These are phyloP conservation scores for Vitis labrusca DNA, from an alignment of 164 flowering plant species.

Conservation along the genomic window DNA sequence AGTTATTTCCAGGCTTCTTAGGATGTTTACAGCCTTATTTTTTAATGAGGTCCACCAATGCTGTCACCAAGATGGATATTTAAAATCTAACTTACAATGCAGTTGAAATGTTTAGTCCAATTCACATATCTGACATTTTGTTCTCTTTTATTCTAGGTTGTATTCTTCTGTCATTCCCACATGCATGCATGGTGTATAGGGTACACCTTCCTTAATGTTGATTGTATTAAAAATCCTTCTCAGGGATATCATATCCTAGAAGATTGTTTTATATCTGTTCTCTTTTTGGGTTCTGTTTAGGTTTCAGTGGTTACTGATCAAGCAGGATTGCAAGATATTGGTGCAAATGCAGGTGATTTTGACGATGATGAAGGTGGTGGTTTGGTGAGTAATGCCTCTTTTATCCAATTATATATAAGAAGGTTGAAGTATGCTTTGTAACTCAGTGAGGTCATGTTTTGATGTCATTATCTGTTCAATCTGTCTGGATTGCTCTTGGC, in stretches of 20 bases:
- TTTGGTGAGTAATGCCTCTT: constrained; percentile 60
- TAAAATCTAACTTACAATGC: background rate
- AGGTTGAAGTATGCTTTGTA: no score
- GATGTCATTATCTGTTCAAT: no score
- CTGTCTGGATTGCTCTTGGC: no score
- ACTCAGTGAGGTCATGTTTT: no score
- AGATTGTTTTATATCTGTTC: background rate
- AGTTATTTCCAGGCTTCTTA: no score
- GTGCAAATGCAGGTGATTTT: constrained; percentile 72
- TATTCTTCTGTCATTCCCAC: background rate
- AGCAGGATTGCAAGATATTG: constrained; percentile 69
- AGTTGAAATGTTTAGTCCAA: background rate
- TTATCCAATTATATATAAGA: background rate
- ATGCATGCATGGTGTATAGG: background rate
- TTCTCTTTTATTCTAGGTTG: background rate
- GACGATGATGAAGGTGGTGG: constrained; percentile 97
- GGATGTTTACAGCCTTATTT: background rate
- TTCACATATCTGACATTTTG: background rate
- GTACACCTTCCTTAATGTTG: background rate
- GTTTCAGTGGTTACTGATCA: constrained; percentile 94
- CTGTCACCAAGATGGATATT: background rate
- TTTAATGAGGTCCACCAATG: background rate
- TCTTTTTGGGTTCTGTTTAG: constrained; percentile 27
- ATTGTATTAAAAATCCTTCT: background rate
- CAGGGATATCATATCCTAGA: background rate